A percentile compares a stretch with the other conserved stretches of the same genome.
Evolutionary conservation across 1,284 basidiomycete genomes (phyloP).

Genomic region (Stereum hirsutum): DNA sequence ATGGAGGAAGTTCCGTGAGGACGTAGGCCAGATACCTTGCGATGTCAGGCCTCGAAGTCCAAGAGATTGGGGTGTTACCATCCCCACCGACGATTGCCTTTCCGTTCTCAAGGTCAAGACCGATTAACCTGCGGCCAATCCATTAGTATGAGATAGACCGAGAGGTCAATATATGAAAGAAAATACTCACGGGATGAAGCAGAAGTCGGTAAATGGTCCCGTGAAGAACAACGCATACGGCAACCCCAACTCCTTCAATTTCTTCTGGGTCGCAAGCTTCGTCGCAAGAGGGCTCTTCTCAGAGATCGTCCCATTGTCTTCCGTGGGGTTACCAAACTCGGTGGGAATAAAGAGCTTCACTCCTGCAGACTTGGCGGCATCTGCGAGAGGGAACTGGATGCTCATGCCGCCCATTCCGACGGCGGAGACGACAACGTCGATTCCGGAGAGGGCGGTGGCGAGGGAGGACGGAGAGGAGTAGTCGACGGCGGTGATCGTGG

Average conservation of each 20-base stretch:
- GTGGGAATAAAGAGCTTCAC: slow-evolving; percentile 30
- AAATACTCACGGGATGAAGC: slow-evolving; percentile 7
- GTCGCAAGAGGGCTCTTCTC: slow-evolving; percentile 12
- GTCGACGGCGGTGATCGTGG: too few relatives aligned
- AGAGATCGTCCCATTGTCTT: too few relatives aligned
- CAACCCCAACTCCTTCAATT: slow-evolving; percentile 23
- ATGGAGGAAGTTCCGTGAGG: slow-evolving; percentile 20
- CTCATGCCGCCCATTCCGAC: slow-evolving; percentile 18
- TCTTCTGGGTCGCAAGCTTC: slow-evolving; percentile 12
- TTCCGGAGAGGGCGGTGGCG: slow-evolving; percentile 18
- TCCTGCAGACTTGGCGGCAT: slow-evolving; percentile 26
- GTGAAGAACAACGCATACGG: slow-evolving; percentile 24
- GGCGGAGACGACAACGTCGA: slow-evolving; percentile 24
- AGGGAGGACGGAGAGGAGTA: too few relatives aligned
- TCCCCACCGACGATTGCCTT: slow-evolving; percentile 24
- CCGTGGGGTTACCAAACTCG: slow-evolving; percentile 23
- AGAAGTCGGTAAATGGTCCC: slow-evolving; percentile 14
- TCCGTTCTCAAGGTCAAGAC: slow-evolving; percentile 16
- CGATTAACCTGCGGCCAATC: slow-evolving; percentile 11
- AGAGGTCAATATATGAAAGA: too few relatives aligned
- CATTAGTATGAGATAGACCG: slow-evolving; percentile 7
- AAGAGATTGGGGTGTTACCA: slow-evolving; percentile 21
- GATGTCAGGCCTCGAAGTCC: slow-evolving; percentile 24
- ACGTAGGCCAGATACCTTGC: slow-evolving; percentile 25
- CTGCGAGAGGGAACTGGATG: slow-evolving; percentile 22